phyloP scores from a whole-genome alignment of 2,329 filamentous ascomycete genomes.

The Apiospora sp. region DNA sequence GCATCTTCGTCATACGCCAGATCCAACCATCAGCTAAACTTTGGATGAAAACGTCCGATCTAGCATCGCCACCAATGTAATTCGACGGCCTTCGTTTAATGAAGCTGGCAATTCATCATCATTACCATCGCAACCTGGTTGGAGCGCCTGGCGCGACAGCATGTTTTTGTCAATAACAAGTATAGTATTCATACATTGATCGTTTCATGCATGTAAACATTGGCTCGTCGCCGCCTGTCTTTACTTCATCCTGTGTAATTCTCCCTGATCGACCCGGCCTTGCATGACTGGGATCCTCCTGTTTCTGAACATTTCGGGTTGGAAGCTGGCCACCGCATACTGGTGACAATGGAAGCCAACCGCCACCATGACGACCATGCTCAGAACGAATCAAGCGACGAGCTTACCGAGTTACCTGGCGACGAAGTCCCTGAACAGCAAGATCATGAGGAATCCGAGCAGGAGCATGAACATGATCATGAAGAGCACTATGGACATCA shows the following conservation, averaged over 20 bases:
- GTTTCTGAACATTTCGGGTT: slow-evolving; percentile 9
- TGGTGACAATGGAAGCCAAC: slow-evolving; percentile 1
- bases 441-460: background rate
- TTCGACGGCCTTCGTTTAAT: slow-evolving; percentile 1
- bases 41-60: slow-evolving; percentile 20
- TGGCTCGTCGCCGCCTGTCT: background rate
- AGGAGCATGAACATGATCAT: background rate
- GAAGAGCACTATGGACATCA: slow-evolving; percentile 5
- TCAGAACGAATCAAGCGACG: slow-evolving; percentile 20
- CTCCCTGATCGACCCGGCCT: background rate
- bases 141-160: slow-evolving; percentile 9
- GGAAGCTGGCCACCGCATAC: background rate
- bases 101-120: slow-evolving; percentile 1
- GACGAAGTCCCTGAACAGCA: background rate
- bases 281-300: background rate
- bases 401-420: slow-evolving; percentile 8
- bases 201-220: slow-evolving; percentile 18
- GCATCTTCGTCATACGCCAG: slow-evolving; percentile 5
- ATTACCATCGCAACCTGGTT: slow-evolving; percentile 17
- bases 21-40: slow-evolving; percentile 1
- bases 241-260: background rate
- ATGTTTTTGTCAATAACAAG: slow-evolving; percentile 16
- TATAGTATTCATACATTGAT: background rate
- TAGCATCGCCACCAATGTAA: slow-evolving; percentile 19
- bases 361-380: slow-evolving; percentile 15